A percentile compares a stretch with the other conserved stretches of the same genome.
Conservation (phyloP, 2,329 filamentous ascomycete species). For the Penicillium sumatraense region DNA sequence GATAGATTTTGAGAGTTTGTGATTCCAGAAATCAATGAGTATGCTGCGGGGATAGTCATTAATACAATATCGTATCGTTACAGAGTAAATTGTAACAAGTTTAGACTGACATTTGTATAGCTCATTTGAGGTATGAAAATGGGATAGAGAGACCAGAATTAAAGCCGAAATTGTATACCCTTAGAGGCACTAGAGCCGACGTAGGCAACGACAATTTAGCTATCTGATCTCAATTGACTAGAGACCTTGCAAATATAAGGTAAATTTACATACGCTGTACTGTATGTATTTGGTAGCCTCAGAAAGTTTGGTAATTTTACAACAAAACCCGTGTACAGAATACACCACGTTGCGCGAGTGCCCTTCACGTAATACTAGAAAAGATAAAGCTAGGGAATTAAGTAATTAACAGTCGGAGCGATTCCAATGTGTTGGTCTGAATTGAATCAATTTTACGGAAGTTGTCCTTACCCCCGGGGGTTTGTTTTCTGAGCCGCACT, state of each 20-base stretch:
- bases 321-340: not conserved
- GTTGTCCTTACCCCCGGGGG: not conserved
- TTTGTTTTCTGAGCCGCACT: not conserved
- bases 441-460: not conserved
- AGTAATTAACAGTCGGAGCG: not conserved
- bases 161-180: not conserved
- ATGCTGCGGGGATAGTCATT: not conserved
- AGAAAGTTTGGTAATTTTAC: not conserved
- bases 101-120: not conserved
- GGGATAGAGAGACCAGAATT: not conserved
- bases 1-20: not conserved
- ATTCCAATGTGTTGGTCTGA: not conserved
- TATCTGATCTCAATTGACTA: not conserved
- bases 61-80: not conserved
- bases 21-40: not conserved
- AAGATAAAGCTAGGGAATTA: not conserved
- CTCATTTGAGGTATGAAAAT: too few species aligned
- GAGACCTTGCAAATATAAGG: not conserved
- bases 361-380: not conserved
- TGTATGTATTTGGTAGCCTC: not conserved
- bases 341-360: not conserved
- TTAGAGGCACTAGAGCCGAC: not conserved
- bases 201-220: not conserved
- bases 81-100: not conserved
- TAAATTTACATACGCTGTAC: not conserved